Base-by-base conservation (phyloP, 192 early-diverging fungal species). In the Cetraspora pellucida region DNA sequence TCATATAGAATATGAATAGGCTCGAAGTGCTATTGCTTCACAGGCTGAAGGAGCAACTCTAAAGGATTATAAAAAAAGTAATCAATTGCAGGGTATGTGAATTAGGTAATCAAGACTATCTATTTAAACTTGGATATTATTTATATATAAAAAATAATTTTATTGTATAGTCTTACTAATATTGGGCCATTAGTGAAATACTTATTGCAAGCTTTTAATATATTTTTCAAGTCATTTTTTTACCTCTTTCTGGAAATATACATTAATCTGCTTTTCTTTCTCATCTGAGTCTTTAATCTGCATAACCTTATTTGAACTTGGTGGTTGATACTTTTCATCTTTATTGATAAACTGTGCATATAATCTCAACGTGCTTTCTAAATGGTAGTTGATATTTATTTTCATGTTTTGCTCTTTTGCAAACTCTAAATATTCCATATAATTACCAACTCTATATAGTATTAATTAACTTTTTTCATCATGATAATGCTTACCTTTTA, bases 101-200 rank as follows among this genome's bases (percentile, higher is more conserved):
- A n/a, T n/a, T n/a, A n/a, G n/a, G n/a, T n/a, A n/a, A n/a, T n/a
- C n/a, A n/a, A n/a, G n/a, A n/a, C n/a, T n/a, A n/a, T n/a, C n/a
- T n/a, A n/a, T n/a, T n/a, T n/a, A n/a, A n/a, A n/a, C n/a, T n/a
- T n/a, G n/a, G n/a, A n/a, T n/a, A n/a, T n/a, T 67, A 67, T 67
- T 67, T 67, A 67, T 67, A 21, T 67, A 67, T 21, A 28, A 67
- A 67, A 67, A 67, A 67, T 37, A 37, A 67, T 43, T 43, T 67
- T 37, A 37, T 67, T 21, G 25, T 37, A 37, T 37, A 10, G 65
- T 67, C 11, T 67, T 27, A 7, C 25, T 23, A 27, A 23, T 16
- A 43, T 23, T 30, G 10, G 31, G 10, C 27, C 7, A 16, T 14
- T 28, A 28, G 5, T 7, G 30, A 45, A 30, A 66, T 66, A 66